phyloP scores from a whole-genome alignment of 192 early-diverging fungal species.

The Linnemannia zychae region DNA sequence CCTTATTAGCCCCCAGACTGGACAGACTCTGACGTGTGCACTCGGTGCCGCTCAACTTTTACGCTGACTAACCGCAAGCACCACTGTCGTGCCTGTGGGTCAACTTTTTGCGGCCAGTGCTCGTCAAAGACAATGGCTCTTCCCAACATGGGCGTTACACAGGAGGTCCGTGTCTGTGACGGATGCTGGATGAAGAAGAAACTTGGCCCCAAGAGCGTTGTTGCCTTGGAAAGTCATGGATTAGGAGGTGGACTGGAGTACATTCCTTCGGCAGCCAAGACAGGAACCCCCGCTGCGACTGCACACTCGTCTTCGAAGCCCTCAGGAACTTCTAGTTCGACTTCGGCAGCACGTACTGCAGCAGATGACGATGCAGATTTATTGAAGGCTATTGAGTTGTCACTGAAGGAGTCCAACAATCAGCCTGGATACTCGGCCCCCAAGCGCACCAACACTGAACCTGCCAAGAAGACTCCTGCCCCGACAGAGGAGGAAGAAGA shows the following conservation, averaged over 20 bases:
- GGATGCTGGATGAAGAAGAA: constrained; percentile 83
- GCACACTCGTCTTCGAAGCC: constrained; percentile 21
- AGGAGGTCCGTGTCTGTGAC: constrained; percentile 97
- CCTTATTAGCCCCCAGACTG: constrained; percentile 91
- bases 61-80: constrained; percentile 97
- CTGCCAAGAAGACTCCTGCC: constrained; percentile 21
- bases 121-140: constrained; percentile 90
- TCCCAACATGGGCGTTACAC: constrained; percentile 88
- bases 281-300: constrained; percentile 8
- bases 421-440: constrained; percentile 63
- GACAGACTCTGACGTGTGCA: constrained; percentile 95
- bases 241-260: constrained; percentile 61
- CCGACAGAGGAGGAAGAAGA: constrained; percentile 72
- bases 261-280: constrained; percentile 38
- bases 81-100: constrained; percentile 99
- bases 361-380: constrained; percentile 89
- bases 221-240: constrained; percentile 47
- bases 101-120: constrained; percentile 94
- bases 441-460: constrained; percentile 25
- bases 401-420: constrained; percentile 81
- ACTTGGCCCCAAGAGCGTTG: constrained; percentile 52
- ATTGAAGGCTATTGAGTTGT: constrained; percentile 92
- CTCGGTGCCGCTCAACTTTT: constrained; percentile 92
- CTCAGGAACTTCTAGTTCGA: constrained; percentile 12
- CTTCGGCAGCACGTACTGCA: constrained; percentile 15